These are phyloP conservation scores for Pyrenopolyporus hunteri DNA, from an alignment of 495 filamentous ascomycete genomes.

Conservation along the genomic window DNA sequence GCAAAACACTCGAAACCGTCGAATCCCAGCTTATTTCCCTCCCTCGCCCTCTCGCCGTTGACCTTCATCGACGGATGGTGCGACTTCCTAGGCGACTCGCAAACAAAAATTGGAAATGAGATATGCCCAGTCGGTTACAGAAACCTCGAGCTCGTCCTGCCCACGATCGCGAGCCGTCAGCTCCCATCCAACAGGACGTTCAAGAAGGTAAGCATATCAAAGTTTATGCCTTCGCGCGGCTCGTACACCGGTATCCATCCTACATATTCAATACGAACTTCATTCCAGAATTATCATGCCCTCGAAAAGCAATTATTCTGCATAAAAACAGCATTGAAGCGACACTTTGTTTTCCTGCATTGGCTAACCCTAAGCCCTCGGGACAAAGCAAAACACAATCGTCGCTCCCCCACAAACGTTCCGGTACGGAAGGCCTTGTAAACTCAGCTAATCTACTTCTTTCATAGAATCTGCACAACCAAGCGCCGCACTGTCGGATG, in stretches of 20 bases:
- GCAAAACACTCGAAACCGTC: constrained; percentile 6
- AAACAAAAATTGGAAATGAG: constrained; percentile 25
- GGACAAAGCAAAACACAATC: constrained; percentile 26
- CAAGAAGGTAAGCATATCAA: constrained; percentile 42
- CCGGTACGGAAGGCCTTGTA: neutral
- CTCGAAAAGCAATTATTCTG: no score
- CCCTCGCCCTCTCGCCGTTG: neutral
- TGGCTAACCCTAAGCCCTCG: neutral
- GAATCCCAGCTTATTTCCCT: neutral
- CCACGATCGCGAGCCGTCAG: constrained; percentile 35
- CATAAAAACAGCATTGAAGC: neutral
- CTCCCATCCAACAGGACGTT: constrained; percentile 42
- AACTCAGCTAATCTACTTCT: constrained; percentile 12
- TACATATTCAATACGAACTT: no score
- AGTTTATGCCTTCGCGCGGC: neutral
- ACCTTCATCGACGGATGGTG: neutral
- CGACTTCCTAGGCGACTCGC: neutral
- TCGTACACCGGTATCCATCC: no score
- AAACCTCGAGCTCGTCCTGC: constrained; percentile 44
- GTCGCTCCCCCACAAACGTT: neutral
- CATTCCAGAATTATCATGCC: no score
- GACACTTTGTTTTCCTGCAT: constrained; percentile 5
- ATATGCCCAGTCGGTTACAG: constrained; percentile 50
- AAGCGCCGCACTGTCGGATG: constrained; percentile 26
- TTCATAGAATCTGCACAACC: constrained; percentile 24